A percentile compares a stretch with the other conserved stretches of the same genome.
These are phyloP conservation scores for Paramecium biaurelia DNA, from an alignment of 73 alveolate species.

Conservation along the genomic window DNA sequence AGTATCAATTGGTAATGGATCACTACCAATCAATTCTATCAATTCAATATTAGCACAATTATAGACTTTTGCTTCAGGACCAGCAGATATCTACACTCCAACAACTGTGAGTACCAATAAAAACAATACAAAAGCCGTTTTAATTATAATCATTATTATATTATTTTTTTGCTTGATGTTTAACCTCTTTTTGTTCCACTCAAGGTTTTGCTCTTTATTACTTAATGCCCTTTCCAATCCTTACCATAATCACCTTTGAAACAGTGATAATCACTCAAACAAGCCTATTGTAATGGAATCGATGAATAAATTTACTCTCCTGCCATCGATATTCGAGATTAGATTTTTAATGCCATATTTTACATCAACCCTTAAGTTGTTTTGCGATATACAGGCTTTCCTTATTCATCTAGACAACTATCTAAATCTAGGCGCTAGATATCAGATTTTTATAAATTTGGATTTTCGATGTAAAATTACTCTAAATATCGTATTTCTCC, in stretches of 20 bases:
- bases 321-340: background rate
- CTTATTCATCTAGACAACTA: background rate
- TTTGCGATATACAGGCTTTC: background rate
- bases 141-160: background rate
- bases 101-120: background rate
- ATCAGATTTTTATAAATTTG: background rate
- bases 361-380: background rate
- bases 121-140: constrained; percentile 24
- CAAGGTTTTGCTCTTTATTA: background rate
- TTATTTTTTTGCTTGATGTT: background rate
- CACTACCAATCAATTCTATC: background rate
- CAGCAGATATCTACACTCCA: background rate
- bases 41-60: background rate
- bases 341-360: background rate
- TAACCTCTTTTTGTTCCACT: background rate
- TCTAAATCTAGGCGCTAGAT: background rate
- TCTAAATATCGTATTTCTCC: background rate
- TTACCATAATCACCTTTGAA: background rate
- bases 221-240: background rate
- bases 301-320: background rate
- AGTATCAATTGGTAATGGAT: background rate
- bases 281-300: background rate
- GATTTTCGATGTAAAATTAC: background rate
- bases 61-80: background rate
- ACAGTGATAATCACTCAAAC: background rate